phyloP scores from a whole-genome alignment of 2,329 filamentous ascomycete species.

The Aschersonia sp. region DNA sequence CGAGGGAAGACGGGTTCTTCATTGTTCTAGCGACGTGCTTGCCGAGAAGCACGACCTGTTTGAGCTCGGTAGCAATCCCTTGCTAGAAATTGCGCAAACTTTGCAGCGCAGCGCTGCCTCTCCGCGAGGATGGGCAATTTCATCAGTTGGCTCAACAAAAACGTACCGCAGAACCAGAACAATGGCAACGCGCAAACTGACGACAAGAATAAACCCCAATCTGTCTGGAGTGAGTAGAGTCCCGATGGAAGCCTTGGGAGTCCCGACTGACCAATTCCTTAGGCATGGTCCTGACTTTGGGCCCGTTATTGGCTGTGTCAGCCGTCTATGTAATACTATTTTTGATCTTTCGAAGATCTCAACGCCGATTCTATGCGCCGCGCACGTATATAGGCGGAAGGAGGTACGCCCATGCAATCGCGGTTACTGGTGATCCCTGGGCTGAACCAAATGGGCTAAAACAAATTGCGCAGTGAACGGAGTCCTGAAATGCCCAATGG shows the following conservation, averaged over 20 bases:
- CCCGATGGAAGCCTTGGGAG: neutral
- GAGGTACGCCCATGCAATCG: slow-evolving; percentile 23
- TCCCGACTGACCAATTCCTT: slow-evolving; percentile 2
- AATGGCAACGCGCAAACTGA: slow-evolving; percentile 7
- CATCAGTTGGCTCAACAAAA: slow-evolving; percentile 22
- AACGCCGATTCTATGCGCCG: slow-evolving; percentile 39
- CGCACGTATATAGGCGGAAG: slow-evolving; percentile 34
- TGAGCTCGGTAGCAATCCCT: neutral
- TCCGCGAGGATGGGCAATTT: slow-evolving; percentile 19
- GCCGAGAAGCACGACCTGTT: neutral
- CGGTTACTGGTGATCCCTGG: neutral
- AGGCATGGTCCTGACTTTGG: slow-evolving; percentile 34
- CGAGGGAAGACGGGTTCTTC: too few relatives aligned
- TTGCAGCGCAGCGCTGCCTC: neutral
- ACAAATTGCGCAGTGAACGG: slow-evolving; percentile 30
- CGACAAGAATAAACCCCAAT: slow-evolving; percentile 13
- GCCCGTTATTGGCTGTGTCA: slow-evolving; percentile 35
- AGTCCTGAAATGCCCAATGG: slow-evolving; percentile 40
- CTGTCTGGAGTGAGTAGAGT: slow-evolving; percentile 18
- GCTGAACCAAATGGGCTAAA: neutral
- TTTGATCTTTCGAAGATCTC: slow-evolving; percentile 29
- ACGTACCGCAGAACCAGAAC: slow-evolving; percentile 11
- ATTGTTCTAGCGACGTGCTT: too few relatives aligned
- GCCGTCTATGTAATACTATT: slow-evolving; percentile 36
- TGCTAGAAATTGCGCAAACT: neutral